Base-by-base conservation (phyloP, 495 filamentous ascomycete genomes). In the Tuber melanosporum region DNA sequence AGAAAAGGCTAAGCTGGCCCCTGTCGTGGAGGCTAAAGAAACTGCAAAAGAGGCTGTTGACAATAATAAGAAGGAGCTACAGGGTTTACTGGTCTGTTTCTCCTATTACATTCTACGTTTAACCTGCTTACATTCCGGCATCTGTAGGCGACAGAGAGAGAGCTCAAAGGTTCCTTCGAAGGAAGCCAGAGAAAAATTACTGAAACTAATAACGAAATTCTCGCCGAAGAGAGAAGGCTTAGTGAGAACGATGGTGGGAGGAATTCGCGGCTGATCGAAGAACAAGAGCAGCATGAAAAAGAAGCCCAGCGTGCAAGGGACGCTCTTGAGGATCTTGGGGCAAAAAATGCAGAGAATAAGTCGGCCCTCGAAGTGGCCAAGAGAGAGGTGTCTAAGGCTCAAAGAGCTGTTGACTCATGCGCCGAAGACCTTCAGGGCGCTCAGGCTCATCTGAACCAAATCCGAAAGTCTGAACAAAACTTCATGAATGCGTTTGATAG, bases 401-500 rank as follows among this genome's bases (percentile, higher is more conserved):
- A 76, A 86, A 89, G 44, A 78, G 89, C 46, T 71, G 81, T 77
- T 74, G 86, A 76, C 85, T 85, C 62, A 83, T 91, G 83, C 82
- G 78, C 75, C 20, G 71, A 74, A 41, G 84, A 84, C 70, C 76
- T 83, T 46, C 74, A 75, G 14, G 73, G 73, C 39, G 78, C 78
- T 6, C 77, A 80, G 62, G 62, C 66, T 3, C 80, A 83, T 66
- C 83, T 93, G 17, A 80, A 80, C 32, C 84, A 83, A 75, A 83
- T 92, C 12, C 84, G 83, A 44, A 76, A 77, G 15, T 87, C 89
- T 74, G 82, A 82, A 44, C 81, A 62, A 82, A 86, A 88, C 86
- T 90, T 86, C 83, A 87, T 83, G 87, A 87, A 66, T 22, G 91
- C 87, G 3, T 97, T 92, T 79, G 88, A 90, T 52, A 74, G 83